Conservation (phyloP, 2,329 filamentous ascomycete species). For the Aspergillus novofumigatus region DNA sequence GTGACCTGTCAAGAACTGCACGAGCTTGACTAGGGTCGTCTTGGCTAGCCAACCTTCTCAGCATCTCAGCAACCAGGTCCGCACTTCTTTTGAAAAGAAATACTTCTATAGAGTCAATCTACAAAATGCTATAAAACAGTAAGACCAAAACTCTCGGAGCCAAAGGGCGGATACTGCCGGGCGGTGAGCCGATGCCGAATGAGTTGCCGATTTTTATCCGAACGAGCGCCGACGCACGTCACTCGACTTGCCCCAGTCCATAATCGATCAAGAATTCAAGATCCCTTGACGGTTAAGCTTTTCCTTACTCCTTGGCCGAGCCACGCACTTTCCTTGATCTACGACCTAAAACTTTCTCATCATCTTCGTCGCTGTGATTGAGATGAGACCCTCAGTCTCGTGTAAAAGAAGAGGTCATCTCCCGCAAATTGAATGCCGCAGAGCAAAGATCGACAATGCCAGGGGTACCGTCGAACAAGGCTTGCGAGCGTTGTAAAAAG, state of each 20-base stretch:
- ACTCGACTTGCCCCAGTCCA: background rate
- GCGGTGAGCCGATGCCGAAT: background rate
- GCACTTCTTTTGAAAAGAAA: background rate
- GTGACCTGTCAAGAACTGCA: background rate
- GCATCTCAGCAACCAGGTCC: background rate
- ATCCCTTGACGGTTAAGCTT: background rate
- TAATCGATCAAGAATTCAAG: background rate
- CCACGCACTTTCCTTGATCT: background rate
- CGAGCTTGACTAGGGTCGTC: background rate
- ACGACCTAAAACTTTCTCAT: background rate
- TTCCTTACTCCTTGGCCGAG: background rate
- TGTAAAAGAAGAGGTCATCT: background rate
- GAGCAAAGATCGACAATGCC: constrained; percentile 24
- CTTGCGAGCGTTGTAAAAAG: constrained; percentile 39
- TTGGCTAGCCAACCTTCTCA: background rate
- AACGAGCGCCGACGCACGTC: background rate
- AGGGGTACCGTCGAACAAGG: constrained; percentile 38
- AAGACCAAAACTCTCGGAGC: background rate
- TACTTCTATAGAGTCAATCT: background rate
- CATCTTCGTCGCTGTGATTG: background rate
- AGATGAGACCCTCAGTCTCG: constrained; percentile 1
- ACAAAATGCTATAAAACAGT: background rate
- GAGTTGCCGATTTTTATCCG: background rate
- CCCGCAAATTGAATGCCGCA: constrained; percentile 2
- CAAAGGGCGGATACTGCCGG: background rate